These are phyloP conservation scores for Trichophyton rubrum DNA, from an alignment of 2,329 filamentous ascomycete genomes.

Conservation along the genomic window DNA sequence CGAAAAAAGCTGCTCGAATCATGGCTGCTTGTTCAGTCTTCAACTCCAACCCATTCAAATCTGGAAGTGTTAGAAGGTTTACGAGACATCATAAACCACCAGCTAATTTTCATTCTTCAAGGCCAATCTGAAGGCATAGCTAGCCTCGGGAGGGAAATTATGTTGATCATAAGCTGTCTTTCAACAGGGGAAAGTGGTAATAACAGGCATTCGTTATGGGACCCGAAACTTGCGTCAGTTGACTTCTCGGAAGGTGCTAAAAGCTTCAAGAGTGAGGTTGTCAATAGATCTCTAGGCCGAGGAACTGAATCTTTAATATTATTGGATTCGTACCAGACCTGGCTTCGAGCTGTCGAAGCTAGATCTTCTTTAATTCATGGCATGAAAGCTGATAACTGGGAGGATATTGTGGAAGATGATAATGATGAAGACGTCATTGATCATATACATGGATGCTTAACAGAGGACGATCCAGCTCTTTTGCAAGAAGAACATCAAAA, in stretches of 20 bases:
- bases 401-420: constrained; percentile 28
- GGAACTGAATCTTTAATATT: constrained; percentile 53
- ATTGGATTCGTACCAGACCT: constrained; percentile 53
- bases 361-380: constrained; percentile 23
- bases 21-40: constrained; percentile 61
- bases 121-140: constrained; percentile 52
- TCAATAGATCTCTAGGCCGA: constrained; percentile 59
- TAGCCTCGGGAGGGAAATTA: constrained; percentile 52
- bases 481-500: constrained; percentile 49
- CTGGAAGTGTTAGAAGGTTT: constrained; percentile 56
- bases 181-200: constrained; percentile 33
- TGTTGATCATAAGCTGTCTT: constrained; percentile 47
- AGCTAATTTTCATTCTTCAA: constrained; percentile 52
- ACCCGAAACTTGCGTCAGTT: constrained; percentile 47
- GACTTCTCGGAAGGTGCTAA: constrained; percentile 54
- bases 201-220: constrained; percentile 51
- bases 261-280: constrained; percentile 55
- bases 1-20: constrained; percentile 58
- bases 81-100: constrained; percentile 55
- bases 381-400: constrained; percentile 26
- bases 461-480: constrained; percentile 56
- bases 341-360: constrained; percentile 58
- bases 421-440: constrained; percentile 29
- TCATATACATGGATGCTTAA: constrained; percentile 40
- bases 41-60: constrained; percentile 39